Evolutionary conservation across 352 stramenopile genomes (phyloP).

Genomic region (Globisporangium okanoganense): DNA sequence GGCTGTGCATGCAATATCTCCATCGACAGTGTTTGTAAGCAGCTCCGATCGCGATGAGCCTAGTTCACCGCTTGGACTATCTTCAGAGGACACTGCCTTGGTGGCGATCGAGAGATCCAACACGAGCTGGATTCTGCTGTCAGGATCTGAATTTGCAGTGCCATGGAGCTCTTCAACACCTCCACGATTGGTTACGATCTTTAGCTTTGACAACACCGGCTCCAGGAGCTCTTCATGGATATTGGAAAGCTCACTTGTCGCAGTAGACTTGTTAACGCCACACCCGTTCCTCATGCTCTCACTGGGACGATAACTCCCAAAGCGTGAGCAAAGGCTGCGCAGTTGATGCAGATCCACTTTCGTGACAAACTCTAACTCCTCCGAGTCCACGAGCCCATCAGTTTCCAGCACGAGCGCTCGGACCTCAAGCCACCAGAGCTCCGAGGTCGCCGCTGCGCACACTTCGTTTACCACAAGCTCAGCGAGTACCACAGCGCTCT

Average conservation of each 20-base stretch:
- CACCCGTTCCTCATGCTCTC: slow-evolving; percentile 21
- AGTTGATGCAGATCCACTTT: slow-evolving; percentile 41
- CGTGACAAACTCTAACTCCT: slow-evolving; percentile 4
- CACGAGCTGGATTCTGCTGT: slow-evolving; percentile 27
- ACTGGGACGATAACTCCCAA: slow-evolving; percentile 52
- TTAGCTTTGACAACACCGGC: slow-evolving; percentile 33
- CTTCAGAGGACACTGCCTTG: neutral
- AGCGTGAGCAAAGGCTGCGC: slow-evolving; percentile 27
- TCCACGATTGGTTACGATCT: slow-evolving; percentile 12
- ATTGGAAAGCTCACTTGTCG: slow-evolving; percentile 29
- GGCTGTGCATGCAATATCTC: neutral
- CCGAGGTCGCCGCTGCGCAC: slow-evolving; percentile 36
- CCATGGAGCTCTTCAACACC: neutral
- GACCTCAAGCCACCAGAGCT: slow-evolving; percentile 69
- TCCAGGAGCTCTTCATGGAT: slow-evolving; percentile 55
- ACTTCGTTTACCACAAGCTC: slow-evolving; percentile 59
- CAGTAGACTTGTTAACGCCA: neutral
- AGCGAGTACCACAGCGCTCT: slow-evolving; percentile 12
- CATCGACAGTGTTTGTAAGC: neutral
- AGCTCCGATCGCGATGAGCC: neutral
- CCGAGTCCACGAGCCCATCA: neutral
- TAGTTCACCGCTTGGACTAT: neutral
- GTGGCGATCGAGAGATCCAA: slow-evolving; percentile 17
- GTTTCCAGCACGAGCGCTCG: slow-evolving; percentile 25
- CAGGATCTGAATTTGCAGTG: neutral